These are phyloP conservation scores for Adansonia gregorii DNA, from an alignment of 441 rosid species.

Conservation along the genomic window DNA sequence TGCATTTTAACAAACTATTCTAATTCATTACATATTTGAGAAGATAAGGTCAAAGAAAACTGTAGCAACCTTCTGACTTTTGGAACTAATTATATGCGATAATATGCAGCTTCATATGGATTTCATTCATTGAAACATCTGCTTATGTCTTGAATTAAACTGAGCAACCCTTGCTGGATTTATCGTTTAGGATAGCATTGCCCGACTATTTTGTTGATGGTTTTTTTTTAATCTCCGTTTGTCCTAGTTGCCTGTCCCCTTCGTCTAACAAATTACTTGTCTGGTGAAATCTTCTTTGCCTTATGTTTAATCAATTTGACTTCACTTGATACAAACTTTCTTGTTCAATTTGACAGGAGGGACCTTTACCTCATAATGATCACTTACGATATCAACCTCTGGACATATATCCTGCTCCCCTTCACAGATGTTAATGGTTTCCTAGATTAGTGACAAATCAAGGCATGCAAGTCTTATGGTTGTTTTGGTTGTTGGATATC, in stretches of 20 bases:
- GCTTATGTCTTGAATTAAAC: background rate
- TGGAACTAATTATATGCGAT: background rate
- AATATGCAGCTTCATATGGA: background rate
- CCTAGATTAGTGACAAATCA: background rate
- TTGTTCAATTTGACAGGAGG: conserved; percentile 56
- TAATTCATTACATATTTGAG: conserved; percentile 3
- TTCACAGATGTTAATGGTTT: conserved; percentile 57
- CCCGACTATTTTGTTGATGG: background rate
- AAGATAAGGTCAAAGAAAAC: background rate
- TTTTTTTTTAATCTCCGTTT: background rate
- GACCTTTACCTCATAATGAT: conserved; percentile 68
- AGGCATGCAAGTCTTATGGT: background rate
- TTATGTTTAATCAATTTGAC: background rate
- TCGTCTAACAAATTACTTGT: background rate
- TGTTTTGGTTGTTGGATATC: conserved; percentile 11
- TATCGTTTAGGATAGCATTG: background rate
- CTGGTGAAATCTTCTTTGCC: background rate
- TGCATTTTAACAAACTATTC: background rate
- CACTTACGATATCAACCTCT: conserved; percentile 67
- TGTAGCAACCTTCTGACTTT: background rate
- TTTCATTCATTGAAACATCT: background rate
- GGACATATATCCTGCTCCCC: conserved; percentile 79
- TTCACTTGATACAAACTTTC: conserved; percentile 16
- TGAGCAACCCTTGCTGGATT: background rate
- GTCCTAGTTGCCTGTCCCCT: background rate